Percentiles rank a stretch among this genome's conserved stretches.
Evolutionary conservation across 306 rosid species (phyloP).

Genomic region (Chamaecrista fasciculata): DNA sequence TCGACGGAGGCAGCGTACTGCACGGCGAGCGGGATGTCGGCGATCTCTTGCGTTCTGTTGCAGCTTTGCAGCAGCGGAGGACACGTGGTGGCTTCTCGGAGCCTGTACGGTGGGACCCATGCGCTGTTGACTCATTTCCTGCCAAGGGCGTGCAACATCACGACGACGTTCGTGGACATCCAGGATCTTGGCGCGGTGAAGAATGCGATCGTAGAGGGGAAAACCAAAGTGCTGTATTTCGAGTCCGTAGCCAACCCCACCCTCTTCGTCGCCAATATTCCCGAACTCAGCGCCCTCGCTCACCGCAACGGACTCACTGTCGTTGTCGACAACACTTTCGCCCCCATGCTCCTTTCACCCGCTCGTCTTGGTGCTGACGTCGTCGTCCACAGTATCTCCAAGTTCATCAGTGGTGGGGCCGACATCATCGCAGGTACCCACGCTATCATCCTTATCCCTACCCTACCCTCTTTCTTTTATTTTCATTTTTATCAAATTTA

Average conservation of each 20-base stretch:
- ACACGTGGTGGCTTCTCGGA: constrained; percentile 61
- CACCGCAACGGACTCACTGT: constrained; percentile 70
- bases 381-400: constrained; percentile 84
- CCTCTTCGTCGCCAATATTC: constrained; percentile 61
- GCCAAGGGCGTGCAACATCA: constrained; percentile 57
- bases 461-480: too few relatives aligned
- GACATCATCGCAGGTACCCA: constrained; percentile 94
- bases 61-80: constrained; percentile 68
- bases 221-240: constrained; percentile 67
- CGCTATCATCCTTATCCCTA: too few relatives aligned
- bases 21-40: constrained; percentile 92
- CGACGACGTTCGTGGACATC: constrained; percentile 66
- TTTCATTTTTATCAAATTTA: too few relatives aligned
- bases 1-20: constrained; percentile 97
- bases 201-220: constrained; percentile 58
- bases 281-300: constrained; percentile 62
- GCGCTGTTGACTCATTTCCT: constrained; percentile 73
- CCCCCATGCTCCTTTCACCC: constrained; percentile 88
- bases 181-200: constrained; percentile 49
- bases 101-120: constrained; percentile 88
- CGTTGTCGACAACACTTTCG: constrained; percentile 89
- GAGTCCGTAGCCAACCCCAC: constrained; percentile 83
- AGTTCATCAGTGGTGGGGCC: constrained; percentile 95
- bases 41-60: constrained; percentile 59
- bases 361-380: constrained; percentile 89